Evolutionary conservation across 331 rosid species (phyloP).

Genomic region (Rosa hybrid): DNA sequence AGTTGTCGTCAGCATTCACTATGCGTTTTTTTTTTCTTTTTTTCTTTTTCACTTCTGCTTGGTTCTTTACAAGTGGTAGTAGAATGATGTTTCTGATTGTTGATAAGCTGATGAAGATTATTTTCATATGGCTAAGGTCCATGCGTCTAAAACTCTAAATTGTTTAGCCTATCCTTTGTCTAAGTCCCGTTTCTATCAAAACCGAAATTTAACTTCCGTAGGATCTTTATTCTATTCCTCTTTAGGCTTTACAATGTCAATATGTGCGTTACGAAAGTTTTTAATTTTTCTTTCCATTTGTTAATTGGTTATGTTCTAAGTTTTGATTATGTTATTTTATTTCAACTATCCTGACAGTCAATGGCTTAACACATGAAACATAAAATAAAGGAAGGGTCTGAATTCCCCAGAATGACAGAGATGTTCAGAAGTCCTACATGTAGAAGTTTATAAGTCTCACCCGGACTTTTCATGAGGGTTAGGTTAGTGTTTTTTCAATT

Average conservation of each 20-base stretch:
- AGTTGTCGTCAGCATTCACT: neutral
- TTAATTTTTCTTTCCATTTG: neutral
- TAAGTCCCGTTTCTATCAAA: neutral
- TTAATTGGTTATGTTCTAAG: neutral
- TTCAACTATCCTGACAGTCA: no score
- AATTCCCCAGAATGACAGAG: neutral
- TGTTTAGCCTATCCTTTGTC: neutral
- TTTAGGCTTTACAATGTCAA: neutral
- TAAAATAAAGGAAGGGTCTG: no score
- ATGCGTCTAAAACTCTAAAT: neutral
- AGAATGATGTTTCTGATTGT: neutral
- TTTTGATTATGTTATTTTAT: neutral
- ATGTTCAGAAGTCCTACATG: neutral
- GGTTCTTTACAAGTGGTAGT: neutral
- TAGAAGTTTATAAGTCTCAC: neutral
- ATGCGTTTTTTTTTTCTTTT: neutral
- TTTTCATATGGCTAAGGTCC: neutral
- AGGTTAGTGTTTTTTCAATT: neutral
- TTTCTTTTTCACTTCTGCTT: neutral
- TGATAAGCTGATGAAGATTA: neutral
- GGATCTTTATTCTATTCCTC: constrained; percentile 1
- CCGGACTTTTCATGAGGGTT: neutral
- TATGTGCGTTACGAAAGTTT: neutral
- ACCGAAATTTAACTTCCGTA: neutral
- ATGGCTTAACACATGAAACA: neutral